phyloP scores from a whole-genome alignment of 768 basidiomycete species.

The Coprinellus aureogranulatus region DNA sequence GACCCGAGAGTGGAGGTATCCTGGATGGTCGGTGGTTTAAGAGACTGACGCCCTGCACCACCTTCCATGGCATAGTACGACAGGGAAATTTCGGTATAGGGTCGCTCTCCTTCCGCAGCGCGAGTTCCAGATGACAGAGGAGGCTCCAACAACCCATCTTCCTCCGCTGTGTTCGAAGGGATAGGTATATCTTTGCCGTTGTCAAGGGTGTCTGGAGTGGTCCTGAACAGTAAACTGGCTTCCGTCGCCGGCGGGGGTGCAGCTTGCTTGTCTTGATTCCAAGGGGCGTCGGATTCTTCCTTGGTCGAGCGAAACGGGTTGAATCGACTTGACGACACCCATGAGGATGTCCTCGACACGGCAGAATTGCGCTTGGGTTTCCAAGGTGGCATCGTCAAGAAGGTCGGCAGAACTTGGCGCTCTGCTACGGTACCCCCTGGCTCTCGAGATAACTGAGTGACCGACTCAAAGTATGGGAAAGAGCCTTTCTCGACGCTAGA shows the following conservation, averaged over 20 bases:
- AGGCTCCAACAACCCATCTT: neutral
- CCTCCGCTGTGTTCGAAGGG: too few relatives aligned
- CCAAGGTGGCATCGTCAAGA: slow-evolving; percentile 1
- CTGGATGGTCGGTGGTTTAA: slow-evolving; percentile 1
- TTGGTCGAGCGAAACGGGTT: neutral
- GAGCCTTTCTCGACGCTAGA: neutral
- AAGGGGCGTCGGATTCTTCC: neutral
- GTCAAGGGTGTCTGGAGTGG: neutral
- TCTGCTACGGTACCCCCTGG: neutral
- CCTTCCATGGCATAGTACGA: slow-evolving; percentile 26
- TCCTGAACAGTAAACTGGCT: slow-evolving; percentile 1
- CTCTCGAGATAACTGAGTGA: neutral
- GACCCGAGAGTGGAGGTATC: slow-evolving; percentile 12
- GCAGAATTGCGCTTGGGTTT: neutral
- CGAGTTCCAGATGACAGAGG: neutral
- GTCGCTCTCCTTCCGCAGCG: slow-evolving; percentile 5
- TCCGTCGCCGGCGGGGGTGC: neutral
- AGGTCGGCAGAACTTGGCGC: neutral
- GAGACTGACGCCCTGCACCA: neutral
- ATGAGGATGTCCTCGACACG: slow-evolving; percentile 14
- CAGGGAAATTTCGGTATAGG: slow-evolving; percentile 20
- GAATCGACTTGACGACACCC: slow-evolving; percentile 11
- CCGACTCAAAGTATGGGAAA: neutral
- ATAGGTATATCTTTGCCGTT: too few relatives aligned
- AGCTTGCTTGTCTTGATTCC: neutral